A percentile compares a stretch with the other conserved stretches of the same genome.
These are phyloP conservation scores for Lophiostoma macrostomum DNA, from an alignment of 495 filamentous ascomycete genomes.

Conservation along the genomic window DNA sequence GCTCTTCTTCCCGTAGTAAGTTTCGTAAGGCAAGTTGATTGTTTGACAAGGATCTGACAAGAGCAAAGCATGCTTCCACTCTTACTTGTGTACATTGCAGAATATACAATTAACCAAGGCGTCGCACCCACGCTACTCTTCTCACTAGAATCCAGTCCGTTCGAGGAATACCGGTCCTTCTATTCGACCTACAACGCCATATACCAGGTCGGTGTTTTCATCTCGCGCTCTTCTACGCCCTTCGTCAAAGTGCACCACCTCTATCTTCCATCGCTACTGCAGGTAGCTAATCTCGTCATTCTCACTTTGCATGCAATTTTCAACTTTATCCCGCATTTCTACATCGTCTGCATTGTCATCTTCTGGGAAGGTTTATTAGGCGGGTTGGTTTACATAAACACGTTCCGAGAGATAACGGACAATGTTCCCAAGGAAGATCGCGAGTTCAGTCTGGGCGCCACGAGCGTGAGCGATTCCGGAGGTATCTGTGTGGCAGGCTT, in stretches of 20 bases:
- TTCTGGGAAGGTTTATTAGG: constrained; percentile 96
- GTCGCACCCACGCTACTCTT: constrained; percentile 88
- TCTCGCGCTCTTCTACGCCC: constrained; percentile 84
- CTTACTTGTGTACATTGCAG: constrained; percentile 86
- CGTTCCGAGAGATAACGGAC: constrained; percentile 88
- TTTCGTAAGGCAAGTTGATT: too few species aligned
- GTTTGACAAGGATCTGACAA: too few species aligned
- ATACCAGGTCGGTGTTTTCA: constrained; percentile 91
- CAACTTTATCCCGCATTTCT: constrained; percentile 78
- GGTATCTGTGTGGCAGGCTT: constrained; percentile 91
- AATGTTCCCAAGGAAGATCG: constrained; percentile 69
- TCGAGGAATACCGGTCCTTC: constrained; percentile 77
- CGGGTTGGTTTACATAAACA: constrained; percentile 90
- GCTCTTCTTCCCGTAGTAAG: constrained; percentile 68
- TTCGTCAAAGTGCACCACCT: constrained; percentile 78
- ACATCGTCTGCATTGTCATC: constrained; percentile 74
- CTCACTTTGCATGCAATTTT: constrained; percentile 73
- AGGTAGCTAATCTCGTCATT: constrained; percentile 71
- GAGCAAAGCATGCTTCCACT: constrained; percentile 94
- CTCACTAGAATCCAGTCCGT: constrained; percentile 70
- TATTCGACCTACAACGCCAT: constrained; percentile 90
- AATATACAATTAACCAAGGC: constrained; percentile 96
- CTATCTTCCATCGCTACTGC: constrained; percentile 80
- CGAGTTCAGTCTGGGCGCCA: constrained; percentile 86
- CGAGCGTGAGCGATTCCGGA: constrained; percentile 85